These are phyloP conservation scores for Agapanthus africanus DNA, from an alignment of 106 monocot species.

Conservation along the genomic window DNA sequence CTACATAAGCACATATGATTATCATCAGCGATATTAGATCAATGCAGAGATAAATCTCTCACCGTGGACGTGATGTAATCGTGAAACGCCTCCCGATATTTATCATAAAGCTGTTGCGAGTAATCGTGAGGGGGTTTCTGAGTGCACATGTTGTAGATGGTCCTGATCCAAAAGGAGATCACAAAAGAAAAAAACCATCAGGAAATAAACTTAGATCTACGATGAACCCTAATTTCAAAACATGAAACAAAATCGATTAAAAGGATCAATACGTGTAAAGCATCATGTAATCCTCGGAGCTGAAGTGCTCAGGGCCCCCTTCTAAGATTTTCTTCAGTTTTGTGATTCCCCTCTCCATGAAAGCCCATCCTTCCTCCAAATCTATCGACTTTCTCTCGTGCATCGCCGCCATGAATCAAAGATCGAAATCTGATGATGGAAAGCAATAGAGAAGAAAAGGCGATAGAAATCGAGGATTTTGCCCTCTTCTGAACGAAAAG, in stretches of 20 bases:
- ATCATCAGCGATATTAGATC: no score
- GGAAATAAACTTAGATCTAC: not conserved
- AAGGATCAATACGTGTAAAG: conserved; percentile 58
- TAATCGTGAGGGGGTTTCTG: conserved; percentile 84
- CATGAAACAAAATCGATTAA: not conserved
- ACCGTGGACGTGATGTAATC: conserved; percentile 69
- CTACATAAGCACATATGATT: no score
- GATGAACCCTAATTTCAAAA: no score
- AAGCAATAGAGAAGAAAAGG: no score
- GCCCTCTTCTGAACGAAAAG: no score
- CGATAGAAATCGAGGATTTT: no score
- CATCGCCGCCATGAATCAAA: no score
- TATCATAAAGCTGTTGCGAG: conserved; percentile 85
- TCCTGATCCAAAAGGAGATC: no score
- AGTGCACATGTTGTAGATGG: conserved; percentile 93
- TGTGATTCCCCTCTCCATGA: conserved; percentile 80
- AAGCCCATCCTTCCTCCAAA: conserved; percentile 80
- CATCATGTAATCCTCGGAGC: conserved; percentile 73
- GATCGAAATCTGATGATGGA: no score
- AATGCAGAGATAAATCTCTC: no score
- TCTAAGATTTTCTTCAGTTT: conserved; percentile 81
- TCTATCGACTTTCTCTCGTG: conserved; percentile 25
- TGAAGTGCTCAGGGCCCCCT: conserved; percentile 54
- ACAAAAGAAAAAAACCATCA: no score
- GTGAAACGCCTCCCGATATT: conserved; percentile 57